Percentiles rank a stretch among this genome's conserved stretches.
These are phyloP conservation scores for Meira nashicola DNA, from an alignment of 1,284 basidiomycete species.

Conservation along the genomic window DNA sequence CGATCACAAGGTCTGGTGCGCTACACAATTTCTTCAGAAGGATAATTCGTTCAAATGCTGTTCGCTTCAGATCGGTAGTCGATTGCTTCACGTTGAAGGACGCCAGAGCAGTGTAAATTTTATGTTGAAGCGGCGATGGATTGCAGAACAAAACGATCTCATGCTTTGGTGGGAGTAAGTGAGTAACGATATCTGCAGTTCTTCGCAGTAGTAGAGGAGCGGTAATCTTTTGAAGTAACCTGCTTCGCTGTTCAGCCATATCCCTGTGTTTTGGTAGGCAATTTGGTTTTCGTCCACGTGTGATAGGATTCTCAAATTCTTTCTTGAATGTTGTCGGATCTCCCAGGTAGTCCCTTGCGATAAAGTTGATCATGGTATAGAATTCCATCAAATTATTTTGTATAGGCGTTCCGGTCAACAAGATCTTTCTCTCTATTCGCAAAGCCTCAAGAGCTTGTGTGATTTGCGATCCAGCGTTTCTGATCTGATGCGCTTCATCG, in stretches of 20 bases:
- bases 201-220: constrained; percentile 84
- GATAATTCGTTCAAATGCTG: constrained; percentile 21
- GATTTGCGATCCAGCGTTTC: constrained; percentile 87
- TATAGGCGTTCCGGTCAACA: constrained; percentile 93
- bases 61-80: neutral
- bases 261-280: constrained; percentile 68
- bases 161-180: constrained; percentile 87
- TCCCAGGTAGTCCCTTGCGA: constrained; percentile 79
- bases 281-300: constrained; percentile 76
- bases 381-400: constrained; percentile 92
- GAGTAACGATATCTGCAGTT: constrained; percentile 65
- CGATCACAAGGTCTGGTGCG: constrained; percentile 77
- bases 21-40: constrained; percentile 78
- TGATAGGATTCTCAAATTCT: constrained; percentile 81
- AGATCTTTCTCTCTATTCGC: constrained; percentile 66
- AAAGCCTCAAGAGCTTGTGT: constrained; percentile 80
- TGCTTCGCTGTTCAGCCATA: constrained; percentile 62
- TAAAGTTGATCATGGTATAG: constrained; percentile 92
- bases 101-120: constrained; percentile 69
- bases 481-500: constrained; percentile 94
- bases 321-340: constrained; percentile 42
- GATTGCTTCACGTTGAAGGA: too few species aligned
- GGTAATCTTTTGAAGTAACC: constrained; percentile 65
- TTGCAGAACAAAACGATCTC: constrained; percentile 49
- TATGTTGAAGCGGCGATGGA: constrained; percentile 62